phyloP scores from a whole-genome alignment of 1,139 yeast species.

The Pichia sp. region DNA sequence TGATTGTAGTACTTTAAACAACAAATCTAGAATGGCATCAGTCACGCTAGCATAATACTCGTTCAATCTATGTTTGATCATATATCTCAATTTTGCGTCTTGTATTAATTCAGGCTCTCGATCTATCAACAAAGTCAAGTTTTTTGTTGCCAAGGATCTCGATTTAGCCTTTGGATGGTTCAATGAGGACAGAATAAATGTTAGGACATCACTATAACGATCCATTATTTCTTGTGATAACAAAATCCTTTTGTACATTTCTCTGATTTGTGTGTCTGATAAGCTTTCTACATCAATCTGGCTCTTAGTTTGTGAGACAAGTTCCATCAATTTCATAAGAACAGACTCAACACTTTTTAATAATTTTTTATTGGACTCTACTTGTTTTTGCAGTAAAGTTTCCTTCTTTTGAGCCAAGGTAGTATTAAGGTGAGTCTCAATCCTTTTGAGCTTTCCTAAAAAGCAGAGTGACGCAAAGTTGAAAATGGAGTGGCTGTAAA shows the following conservation, averaged over 20 bases:
- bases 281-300: not conserved
- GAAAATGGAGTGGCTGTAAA: not conserved
- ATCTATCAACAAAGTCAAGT: constrained; percentile 48
- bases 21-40: constrained; percentile 68
- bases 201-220: constrained; percentile 51
- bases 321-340: not conserved
- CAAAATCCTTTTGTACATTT: constrained; percentile 15
- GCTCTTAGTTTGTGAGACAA: constrained; percentile 3
- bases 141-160: constrained; percentile 61
- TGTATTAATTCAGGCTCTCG: constrained; percentile 48
- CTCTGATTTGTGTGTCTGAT: not conserved
- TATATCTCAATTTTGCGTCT: constrained; percentile 46
- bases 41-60: constrained; percentile 70
- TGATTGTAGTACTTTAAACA: constrained; percentile 46
- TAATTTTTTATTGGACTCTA: constrained; percentile 1
- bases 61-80: constrained; percentile 47
- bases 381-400: constrained; percentile 6
- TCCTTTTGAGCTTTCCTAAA: not conserved
- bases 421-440: not conserved
- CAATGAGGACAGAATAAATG: constrained; percentile 44
- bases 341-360: not conserved
- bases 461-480: not conserved
- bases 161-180: constrained; percentile 54
- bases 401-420: not conserved
- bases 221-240: constrained; percentile 31